Evolutionary conservation across 345 rosid species (phyloP).

Genomic region (Rhodomyrtus tomentosa): DNA sequence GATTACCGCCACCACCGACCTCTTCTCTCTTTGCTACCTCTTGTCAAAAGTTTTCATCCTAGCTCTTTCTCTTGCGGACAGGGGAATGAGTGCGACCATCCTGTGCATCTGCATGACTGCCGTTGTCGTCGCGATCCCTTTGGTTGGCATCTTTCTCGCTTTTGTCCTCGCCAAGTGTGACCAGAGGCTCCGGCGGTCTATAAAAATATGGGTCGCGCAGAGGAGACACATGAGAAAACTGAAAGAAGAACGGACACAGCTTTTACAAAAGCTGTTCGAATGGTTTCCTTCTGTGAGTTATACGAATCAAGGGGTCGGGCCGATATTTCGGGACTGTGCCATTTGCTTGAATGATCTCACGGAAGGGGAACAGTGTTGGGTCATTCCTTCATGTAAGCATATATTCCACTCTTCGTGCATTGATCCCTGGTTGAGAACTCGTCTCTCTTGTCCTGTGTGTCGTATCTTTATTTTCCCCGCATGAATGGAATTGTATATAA

Average conservation of each 20-base stretch:
- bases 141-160: neutral
- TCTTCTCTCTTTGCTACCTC: neutral
- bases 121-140: neutral
- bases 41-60: neutral
- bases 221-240: neutral
- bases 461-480: neutral
- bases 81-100: neutral
- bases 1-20: neutral
- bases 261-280: neutral
- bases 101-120: neutral
- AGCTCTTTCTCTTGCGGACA: neutral
- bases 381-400: neutral
- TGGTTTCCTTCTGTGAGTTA: neutral
- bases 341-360: neutral
- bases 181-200: neutral
- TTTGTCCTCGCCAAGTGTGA: neutral
- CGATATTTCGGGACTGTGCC: neutral
- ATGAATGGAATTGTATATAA: too few relatives aligned
- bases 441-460: neutral
- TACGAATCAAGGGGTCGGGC: neutral
- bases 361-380: neutral
- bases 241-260: neutral
- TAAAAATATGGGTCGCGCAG: neutral
- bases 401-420: neutral
- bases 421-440: neutral